Evolutionary conservation across 352 stramenopile species (phyloP).

Genomic region (Phytopythium boreale): DNA sequence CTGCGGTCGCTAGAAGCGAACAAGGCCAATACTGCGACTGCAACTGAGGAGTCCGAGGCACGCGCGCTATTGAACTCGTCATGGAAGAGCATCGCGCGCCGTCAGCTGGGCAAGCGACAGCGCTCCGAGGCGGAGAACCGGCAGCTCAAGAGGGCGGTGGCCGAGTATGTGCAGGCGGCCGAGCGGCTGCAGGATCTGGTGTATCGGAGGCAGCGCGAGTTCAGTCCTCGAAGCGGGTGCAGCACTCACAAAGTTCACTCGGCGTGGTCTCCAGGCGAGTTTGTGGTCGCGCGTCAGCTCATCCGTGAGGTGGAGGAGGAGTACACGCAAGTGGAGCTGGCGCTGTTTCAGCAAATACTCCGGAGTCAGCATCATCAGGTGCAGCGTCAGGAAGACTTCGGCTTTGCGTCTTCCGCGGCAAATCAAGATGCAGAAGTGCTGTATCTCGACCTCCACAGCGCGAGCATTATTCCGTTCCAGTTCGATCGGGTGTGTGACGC

Average conservation of each 20-base stretch:
- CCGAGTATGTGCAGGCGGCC: not conserved
- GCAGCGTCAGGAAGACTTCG: not conserved
- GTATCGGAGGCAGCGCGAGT: not conserved
- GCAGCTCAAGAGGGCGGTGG: constrained; percentile 1
- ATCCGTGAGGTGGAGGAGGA: not conserved
- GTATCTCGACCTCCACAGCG: not conserved
- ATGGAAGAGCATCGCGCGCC: not conserved
- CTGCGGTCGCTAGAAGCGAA: not conserved
- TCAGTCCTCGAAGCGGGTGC: not conserved
- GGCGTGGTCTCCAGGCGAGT: not conserved
- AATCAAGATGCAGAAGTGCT: not conserved
- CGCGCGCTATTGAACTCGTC: not conserved
- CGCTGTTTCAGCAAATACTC: not conserved
- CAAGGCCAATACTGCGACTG: not conserved
- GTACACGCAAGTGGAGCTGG: not conserved
- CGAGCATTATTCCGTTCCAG: constrained; percentile 1
- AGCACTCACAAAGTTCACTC: not conserved
- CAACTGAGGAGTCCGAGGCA: not conserved
- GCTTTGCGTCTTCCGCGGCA: not conserved
- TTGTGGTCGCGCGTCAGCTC: not conserved
- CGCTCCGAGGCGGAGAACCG: not conserved
- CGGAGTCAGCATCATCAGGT: not conserved
- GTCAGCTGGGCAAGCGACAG: constrained; percentile 3
- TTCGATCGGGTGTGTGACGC: constrained; percentile 3
- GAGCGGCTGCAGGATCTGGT: not conserved